Percentiles rank a stretch among this genome's conserved stretches.
These are phyloP conservation scores for Xanthoconium purpureum DNA, from an alignment of 768 basidiomycete species.

Conservation along the genomic window DNA sequence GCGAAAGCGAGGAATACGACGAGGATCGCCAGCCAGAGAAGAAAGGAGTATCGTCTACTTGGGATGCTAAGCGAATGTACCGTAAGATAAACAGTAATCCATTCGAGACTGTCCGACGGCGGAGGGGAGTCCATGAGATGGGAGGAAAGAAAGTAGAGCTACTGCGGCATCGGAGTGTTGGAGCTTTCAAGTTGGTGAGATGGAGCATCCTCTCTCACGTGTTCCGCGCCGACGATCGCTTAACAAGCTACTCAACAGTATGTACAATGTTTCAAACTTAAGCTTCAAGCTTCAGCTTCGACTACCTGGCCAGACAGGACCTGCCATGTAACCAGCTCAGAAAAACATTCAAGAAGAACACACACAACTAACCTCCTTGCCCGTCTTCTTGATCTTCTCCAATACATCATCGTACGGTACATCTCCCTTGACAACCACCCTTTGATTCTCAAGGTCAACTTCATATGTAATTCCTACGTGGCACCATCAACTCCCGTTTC, in stretches of 20 bases:
- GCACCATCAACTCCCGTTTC: background rate
- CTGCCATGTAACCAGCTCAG: conserved; percentile 17
- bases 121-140: conserved; percentile 43
- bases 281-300: background rate
- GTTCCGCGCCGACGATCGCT: too few species aligned
- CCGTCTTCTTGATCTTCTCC: conserved; percentile 84
- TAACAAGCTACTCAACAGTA: too few species aligned
- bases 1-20: conserved; percentile 40
- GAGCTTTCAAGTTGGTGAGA: background rate
- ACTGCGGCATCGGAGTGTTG: too few species aligned
- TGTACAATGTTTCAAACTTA: too few species aligned
- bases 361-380: conserved; percentile 65
- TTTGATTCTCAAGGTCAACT: conserved; percentile 66
- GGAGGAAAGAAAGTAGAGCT: background rate
- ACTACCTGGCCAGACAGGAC: conserved; percentile 45
- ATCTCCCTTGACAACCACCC: conserved; percentile 63
- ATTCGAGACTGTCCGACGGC: conserved; percentile 43
- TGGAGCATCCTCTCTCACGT: background rate
- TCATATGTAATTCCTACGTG: conserved; percentile 39
- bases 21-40: conserved; percentile 56
- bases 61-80: conserved; percentile 53
- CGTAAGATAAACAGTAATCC: conserved; percentile 55
- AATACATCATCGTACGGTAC: conserved; percentile 62
- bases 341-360: background rate
- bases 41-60: conserved; percentile 53